Evolutionary conservation across 2,329 filamentous ascomycete genomes (phyloP).

Genomic region (Bipolaris bicolor): DNA sequence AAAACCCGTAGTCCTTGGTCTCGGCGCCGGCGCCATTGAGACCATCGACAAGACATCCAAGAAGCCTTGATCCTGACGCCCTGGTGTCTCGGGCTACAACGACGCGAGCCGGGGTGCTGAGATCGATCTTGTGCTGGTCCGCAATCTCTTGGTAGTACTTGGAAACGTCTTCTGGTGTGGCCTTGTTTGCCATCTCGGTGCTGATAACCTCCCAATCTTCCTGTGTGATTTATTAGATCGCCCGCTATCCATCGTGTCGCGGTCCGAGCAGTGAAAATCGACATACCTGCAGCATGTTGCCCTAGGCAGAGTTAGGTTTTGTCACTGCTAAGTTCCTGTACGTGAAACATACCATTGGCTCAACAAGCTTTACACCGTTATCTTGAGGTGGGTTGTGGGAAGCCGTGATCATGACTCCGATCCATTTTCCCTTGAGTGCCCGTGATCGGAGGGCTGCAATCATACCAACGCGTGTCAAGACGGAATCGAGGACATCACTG

Average conservation of each 20-base stretch:
- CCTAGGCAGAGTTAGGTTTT: constrained; percentile 55
- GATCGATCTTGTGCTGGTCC: constrained; percentile 63
- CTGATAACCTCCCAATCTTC: constrained; percentile 89
- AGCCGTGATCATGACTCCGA: constrained; percentile 81
- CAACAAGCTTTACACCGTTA: constrained; percentile 80
- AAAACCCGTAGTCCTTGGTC: constrained; percentile 82
- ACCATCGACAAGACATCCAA: constrained; percentile 77
- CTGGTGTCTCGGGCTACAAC: constrained; percentile 92
- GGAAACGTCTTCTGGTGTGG: constrained; percentile 74
- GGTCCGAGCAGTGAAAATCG: background rate
- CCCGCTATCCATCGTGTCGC: background rate
- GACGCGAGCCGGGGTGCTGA: constrained; percentile 73
- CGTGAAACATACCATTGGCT: constrained; percentile 73
- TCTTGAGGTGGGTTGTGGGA: constrained; percentile 69
- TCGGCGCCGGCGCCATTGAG: constrained; percentile 77
- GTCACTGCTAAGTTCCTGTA: background rate
- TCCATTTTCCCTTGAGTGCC: constrained; percentile 86
- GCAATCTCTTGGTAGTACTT: constrained; percentile 78
- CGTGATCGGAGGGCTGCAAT: constrained; percentile 87
- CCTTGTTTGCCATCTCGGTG: constrained; percentile 85
- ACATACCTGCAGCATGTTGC: constrained; percentile 80
- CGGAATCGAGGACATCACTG: constrained; percentile 82
- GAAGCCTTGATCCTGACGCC: constrained; percentile 85
- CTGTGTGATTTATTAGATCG: constrained; percentile 43
- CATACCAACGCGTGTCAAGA: constrained; percentile 90